A percentile compares a stretch with the other conserved stretches of the same genome.
Conservation (phyloP, 495 filamentous ascomycete genomes). For the Neurospora sp. region DNA sequence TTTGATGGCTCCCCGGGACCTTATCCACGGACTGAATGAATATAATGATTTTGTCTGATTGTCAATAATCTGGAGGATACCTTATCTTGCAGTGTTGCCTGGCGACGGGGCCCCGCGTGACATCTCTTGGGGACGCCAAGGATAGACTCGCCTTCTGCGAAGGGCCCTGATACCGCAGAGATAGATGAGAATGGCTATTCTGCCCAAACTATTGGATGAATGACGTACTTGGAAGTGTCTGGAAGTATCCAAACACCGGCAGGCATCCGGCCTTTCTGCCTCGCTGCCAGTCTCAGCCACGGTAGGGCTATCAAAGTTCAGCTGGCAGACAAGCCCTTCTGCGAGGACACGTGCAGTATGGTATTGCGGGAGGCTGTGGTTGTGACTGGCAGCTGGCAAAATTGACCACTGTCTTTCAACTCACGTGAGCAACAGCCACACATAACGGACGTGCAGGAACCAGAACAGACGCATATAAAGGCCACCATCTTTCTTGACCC, state of each 20-base stretch:
- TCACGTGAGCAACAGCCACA: background rate
- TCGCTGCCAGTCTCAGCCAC: background rate
- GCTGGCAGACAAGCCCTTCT: background rate
- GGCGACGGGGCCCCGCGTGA: background rate
- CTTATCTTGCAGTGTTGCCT: background rate
- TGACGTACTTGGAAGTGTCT: background rate
- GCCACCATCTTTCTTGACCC: background rate
- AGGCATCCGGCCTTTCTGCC: background rate
- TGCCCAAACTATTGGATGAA: background rate
- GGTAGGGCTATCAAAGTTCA: background rate
- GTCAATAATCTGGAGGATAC: background rate
- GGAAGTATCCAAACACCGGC: background rate
- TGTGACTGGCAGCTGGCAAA: background rate
- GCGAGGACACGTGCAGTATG: background rate
- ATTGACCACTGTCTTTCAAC: background rate
- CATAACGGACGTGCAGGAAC: background rate
- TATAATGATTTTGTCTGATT: too few relatives aligned
- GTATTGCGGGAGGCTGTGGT: background rate
- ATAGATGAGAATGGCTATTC: background rate
- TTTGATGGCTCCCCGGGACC: too few relatives aligned
- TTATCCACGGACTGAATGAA: too few relatives aligned
- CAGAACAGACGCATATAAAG: background rate
- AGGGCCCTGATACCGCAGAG: background rate
- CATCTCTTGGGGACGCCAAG: background rate
- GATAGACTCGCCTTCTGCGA: background rate